Percentiles rank a stretch among this genome's conserved stretches.
These are phyloP conservation scores for Exophiala viscosa DNA, from an alignment of 2,329 filamentous ascomycete species.

Conservation along the genomic window DNA sequence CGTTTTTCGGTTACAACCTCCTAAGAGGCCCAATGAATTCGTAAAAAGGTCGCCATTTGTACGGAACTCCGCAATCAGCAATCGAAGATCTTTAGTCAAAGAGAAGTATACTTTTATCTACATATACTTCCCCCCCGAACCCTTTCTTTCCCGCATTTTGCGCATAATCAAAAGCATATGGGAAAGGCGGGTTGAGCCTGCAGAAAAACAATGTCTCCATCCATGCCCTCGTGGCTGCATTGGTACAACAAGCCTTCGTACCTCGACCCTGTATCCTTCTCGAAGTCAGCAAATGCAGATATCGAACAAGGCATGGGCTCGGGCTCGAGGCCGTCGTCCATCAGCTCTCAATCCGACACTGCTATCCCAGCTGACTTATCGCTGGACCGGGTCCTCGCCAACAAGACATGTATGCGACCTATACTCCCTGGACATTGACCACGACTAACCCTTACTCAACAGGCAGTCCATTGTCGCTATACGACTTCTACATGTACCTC, in stretches of 20 bases:
- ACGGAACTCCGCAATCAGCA: no score
- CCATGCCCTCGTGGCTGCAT: conserved; percentile 16
- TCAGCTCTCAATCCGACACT: conserved; percentile 16
- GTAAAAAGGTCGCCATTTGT: no score
- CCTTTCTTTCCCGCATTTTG: no score
- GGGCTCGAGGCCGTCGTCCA: conserved; percentile 1
- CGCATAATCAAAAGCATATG: no score
- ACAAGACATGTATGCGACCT: conserved; percentile 16
- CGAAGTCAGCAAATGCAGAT: conserved; percentile 9
- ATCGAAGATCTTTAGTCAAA: no score
- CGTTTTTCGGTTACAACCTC: no score
- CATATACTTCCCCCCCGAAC: no score
- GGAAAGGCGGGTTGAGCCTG: no score
- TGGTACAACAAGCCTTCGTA: conserved; percentile 24
- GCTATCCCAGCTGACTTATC: conserved; percentile 15
- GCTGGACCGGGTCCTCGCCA: conserved; percentile 18
- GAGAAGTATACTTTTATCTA: no score
- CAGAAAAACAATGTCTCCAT: conserved; percentile 5
- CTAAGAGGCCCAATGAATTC: no score
- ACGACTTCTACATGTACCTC: conserved; percentile 25
- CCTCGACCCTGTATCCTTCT: conserved; percentile 14
- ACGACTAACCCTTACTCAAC: background rate
- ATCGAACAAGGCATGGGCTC: conserved; percentile 16
- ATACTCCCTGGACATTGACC: background rate
- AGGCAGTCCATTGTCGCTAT: conserved; percentile 21